phyloP scores from a whole-genome alignment of 495 filamentous ascomycete species.

The Niebla homalea region DNA sequence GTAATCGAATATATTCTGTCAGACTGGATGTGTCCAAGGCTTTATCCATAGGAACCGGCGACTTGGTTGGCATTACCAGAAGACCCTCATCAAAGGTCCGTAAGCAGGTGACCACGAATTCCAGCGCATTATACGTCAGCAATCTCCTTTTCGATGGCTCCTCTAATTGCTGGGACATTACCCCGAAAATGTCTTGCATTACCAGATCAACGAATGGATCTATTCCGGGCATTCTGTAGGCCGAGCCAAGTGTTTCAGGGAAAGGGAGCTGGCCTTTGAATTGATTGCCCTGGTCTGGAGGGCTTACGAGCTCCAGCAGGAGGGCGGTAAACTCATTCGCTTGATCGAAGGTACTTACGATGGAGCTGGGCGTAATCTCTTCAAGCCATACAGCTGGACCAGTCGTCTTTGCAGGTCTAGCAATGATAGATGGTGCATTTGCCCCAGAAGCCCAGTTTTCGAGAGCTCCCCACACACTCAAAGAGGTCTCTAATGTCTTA shows the following conservation, averaged over 20 bases:
- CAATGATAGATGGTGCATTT: constrained; percentile 25
- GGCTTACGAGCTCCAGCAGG: constrained; percentile 51
- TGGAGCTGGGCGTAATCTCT: constrained; percentile 42
- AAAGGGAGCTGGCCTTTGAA: constrained; percentile 71
- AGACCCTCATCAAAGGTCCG: constrained; percentile 84
- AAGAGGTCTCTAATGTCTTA: constrained; percentile 45
- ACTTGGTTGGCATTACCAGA: constrained; percentile 64
- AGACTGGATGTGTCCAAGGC: constrained; percentile 58
- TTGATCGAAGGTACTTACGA: constrained; percentile 61
- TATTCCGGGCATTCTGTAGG: constrained; percentile 70
- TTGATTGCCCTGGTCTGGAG: constrained; percentile 39
- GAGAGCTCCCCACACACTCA: constrained; percentile 53
- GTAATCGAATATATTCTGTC: constrained; percentile 63
- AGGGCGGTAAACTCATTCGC: constrained; percentile 68
- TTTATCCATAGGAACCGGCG: constrained; percentile 56
- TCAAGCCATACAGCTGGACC: constrained; percentile 35
- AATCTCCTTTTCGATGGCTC: constrained; percentile 51
- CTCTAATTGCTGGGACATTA: constrained; percentile 43
- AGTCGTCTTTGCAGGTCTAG: constrained; percentile 24
- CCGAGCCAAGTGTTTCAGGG: constrained; percentile 70
- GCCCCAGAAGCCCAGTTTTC: constrained; percentile 59
- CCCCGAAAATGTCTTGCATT: constrained; percentile 56
- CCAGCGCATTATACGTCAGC: constrained; percentile 62
- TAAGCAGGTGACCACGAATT: constrained; percentile 63
- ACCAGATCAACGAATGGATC: constrained; percentile 87